Percentiles rank a stretch among this genome's conserved stretches.
These are phyloP conservation scores for Spergularia bocconei DNA, from an alignment of 148 eudicot genomes.

Conservation along the genomic window DNA sequence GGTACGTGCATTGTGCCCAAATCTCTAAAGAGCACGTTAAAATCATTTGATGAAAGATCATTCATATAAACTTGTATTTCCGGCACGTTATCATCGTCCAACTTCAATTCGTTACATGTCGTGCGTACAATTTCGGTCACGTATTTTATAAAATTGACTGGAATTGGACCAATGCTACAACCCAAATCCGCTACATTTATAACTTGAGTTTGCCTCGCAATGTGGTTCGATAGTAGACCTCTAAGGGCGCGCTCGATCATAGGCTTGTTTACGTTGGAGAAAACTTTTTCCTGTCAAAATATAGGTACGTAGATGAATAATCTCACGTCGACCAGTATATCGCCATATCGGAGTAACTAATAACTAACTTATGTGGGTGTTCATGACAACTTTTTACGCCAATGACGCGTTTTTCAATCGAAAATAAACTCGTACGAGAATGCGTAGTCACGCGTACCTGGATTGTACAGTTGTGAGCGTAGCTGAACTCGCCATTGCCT, in stretches of 20 bases:
- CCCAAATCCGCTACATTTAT: conserved; percentile 24
- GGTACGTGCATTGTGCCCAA: neutral
- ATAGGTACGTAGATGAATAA: too few species aligned
- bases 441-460: too few species aligned
- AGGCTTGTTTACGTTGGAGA: too few species aligned
- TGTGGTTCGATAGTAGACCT: neutral
- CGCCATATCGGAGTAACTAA: too few species aligned
- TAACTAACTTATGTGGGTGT: too few species aligned
- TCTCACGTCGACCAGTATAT: too few species aligned
- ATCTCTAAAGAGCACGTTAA: conserved; percentile 18
- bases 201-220: neutral
- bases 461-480: neutral
- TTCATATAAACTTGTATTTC: conserved; percentile 20
- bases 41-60: conserved; percentile 31
- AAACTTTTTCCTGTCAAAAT: too few species aligned
- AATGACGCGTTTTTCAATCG: conserved; percentile 1
- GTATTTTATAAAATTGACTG: too few species aligned
- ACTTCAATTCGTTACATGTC: neutral
- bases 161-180: conserved; percentile 16
- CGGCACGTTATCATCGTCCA: neutral
- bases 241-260: too few species aligned
- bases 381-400: too few species aligned
- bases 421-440: too few species aligned
- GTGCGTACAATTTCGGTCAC: neutral
- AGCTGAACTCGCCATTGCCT: conserved; percentile 27